A percentile compares a stretch with the other conserved stretches of the same genome.
Conservation (phyloP, 2,329 filamentous ascomycete species). For the Aspergillus udagawae region DNA sequence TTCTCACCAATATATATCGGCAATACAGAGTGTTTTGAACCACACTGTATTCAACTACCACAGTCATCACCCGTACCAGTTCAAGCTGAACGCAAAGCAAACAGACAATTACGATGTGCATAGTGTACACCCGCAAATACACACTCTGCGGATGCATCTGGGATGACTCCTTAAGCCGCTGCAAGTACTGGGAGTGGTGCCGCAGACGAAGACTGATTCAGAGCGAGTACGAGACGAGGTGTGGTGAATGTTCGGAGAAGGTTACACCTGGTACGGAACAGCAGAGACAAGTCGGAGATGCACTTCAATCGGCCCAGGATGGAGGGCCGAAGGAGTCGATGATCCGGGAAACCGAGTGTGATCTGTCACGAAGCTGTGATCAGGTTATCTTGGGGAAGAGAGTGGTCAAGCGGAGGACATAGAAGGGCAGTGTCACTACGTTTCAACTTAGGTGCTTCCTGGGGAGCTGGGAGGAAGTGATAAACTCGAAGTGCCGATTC, state of each 20-base stretch:
- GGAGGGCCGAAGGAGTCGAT: neutral
- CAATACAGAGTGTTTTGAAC: too few species aligned
- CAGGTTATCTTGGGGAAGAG: neutral
- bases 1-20: too few species aligned
- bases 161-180: slow-evolving; percentile 8
- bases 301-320: neutral
- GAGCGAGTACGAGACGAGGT: slow-evolving; percentile 9
- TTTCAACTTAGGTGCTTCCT: neutral
- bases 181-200: slow-evolving; percentile 2
- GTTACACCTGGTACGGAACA: slow-evolving; percentile 4
- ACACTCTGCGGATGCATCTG: slow-evolving; percentile 22
- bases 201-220: slow-evolving; percentile 6
- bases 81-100: neutral
- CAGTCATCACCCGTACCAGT: neutral
- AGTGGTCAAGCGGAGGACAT: neutral
- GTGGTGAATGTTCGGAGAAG: slow-evolving; percentile 13
- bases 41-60: neutral
- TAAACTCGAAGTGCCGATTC: neutral
- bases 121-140: slow-evolving; percentile 14
- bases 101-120: slow-evolving; percentile 14
- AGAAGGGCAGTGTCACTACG: neutral
- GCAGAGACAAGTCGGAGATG: neutral
- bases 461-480: neutral
- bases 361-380: neutral
- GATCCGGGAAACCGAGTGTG: neutral